phyloP scores from a whole-genome alignment of 768 basidiomycete species.

The Suillus subaureus region DNA sequence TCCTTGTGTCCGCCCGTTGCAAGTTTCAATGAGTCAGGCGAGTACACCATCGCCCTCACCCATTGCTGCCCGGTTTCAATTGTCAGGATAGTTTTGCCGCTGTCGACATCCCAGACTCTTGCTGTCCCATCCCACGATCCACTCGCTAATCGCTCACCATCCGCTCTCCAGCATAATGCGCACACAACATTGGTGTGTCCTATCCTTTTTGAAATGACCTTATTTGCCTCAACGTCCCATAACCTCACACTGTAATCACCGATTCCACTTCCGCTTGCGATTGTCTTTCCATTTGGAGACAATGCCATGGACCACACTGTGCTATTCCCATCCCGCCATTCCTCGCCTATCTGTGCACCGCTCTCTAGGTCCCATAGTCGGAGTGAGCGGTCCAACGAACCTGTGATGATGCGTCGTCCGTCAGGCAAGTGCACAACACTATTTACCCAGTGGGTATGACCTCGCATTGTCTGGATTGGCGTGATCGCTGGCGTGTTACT shows the following conservation, averaged over 20 bases:
- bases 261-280: neutral
- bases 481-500: neutral
- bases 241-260: neutral
- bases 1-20: no score
- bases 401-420: neutral
- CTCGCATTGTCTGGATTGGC: neutral
- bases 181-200: neutral
- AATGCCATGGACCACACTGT: neutral
- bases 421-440: neutral
- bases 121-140: neutral
- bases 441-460: rapidly evolving
- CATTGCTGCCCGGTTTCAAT: no score
- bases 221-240: neutral
- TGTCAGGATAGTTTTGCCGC: no score
- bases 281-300: neutral
- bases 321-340: neutral
- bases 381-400: neutral
- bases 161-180: neutral
- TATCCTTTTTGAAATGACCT: neutral
- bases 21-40: no score
- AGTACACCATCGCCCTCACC: no score
- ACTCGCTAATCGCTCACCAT: neutral
- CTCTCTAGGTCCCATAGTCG: neutral
- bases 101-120: no score
- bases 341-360: neutral